Evolutionary conservation across 164 flowering plant species (phyloP), one percentile per base, ranked within the genome.

Genomic region (Chloranthus sessilifolius): DNA sequence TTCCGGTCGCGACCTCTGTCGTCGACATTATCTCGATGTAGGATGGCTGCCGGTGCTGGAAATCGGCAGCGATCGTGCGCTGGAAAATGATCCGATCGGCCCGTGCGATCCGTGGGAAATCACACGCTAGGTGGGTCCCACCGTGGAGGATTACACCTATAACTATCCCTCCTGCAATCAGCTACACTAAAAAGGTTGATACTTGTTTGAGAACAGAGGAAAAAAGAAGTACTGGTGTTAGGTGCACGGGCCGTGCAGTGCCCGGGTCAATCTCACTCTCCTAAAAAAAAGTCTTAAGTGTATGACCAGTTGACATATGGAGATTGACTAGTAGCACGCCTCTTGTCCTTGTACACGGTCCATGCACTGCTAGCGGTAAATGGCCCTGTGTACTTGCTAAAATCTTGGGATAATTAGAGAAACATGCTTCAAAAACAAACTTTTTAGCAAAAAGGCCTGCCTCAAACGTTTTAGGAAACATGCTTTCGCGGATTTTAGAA

Each of bases 141-240:
- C 76, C 78, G 24, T 77, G 81, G 6, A 77, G 69, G 35, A 77
- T 77, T 11, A 77, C 73, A 3, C 78, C 81, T 3, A 69, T 48
- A 27, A 69, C 81, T 39, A 77, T 77, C 20, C 76, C 81, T 29
- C 70, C 74, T 61, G 78, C 81, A 66, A 77, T 62, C 33, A 77
- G 44, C 81, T 77, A 47, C 69, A 67, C 51, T 55, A 62, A 21
- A 46, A 52, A 31, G 22, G 16, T 44, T 48, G 41, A 40, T 24
- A 53, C 8, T 16, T 37, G 34, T 17, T n/a, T 41, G 21, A 59
- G 44, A 43, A 48, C 30, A 14, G 38, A 14, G n/a, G 16, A 7
- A 8, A 7, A 7, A 33, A 31, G 36, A 33, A 33, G 12, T 33
- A 33, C 8, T 33, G 12, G 36, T 12, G 12, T 33, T 33, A 33